Conservation (phyloP, 352 stramenopile species). For the Phytophthora vignae region DNA sequence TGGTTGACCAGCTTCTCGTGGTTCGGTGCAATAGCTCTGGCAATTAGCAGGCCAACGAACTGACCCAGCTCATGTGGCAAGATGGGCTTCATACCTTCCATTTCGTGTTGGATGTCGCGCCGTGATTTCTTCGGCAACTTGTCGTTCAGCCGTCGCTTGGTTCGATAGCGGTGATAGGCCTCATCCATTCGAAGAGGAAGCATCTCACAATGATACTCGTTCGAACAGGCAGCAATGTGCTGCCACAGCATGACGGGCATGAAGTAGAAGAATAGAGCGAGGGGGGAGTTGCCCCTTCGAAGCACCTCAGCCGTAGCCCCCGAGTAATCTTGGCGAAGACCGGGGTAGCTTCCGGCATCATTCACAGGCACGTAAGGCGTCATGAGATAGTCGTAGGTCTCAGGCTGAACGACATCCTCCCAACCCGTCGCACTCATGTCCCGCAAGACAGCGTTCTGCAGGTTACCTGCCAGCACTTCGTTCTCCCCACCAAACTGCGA, state of each 20-base stretch:
- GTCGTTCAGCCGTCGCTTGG: background rate
- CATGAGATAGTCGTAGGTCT: background rate
- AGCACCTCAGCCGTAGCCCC: constrained; percentile 1
- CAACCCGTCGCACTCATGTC: constrained; percentile 8
- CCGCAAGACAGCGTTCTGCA: constrained; percentile 15
- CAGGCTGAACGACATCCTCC: constrained; percentile 13
- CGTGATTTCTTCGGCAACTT: constrained; percentile 9
- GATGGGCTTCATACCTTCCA: constrained; percentile 9
- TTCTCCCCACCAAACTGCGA: constrained; percentile 11
- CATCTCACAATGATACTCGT: constrained; percentile 23
- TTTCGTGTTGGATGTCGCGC: constrained; percentile 20
- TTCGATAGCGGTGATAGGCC: constrained; percentile 10
- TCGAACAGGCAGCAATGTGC: constrained; percentile 24
- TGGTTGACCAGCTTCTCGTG: constrained; percentile 19
- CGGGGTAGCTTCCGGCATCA: background rate
- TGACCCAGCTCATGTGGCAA: constrained; percentile 9
- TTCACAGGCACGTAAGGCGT: constrained; percentile 11
- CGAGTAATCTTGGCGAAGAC: constrained; percentile 11
- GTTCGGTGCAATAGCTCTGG: constrained; percentile 16
- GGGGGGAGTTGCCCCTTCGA: constrained; percentile 1
- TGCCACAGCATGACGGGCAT: constrained; percentile 24
- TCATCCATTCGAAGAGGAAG: constrained; percentile 2
- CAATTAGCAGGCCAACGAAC: constrained; percentile 11
- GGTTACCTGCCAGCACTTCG: constrained; percentile 17
- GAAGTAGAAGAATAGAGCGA: constrained; percentile 29